Percentiles rank a stretch among this genome's conserved stretches.
These are phyloP conservation scores for Anisodus tanguticus DNA, from an alignment of 257 asterid genomes.

Conservation along the genomic window DNA sequence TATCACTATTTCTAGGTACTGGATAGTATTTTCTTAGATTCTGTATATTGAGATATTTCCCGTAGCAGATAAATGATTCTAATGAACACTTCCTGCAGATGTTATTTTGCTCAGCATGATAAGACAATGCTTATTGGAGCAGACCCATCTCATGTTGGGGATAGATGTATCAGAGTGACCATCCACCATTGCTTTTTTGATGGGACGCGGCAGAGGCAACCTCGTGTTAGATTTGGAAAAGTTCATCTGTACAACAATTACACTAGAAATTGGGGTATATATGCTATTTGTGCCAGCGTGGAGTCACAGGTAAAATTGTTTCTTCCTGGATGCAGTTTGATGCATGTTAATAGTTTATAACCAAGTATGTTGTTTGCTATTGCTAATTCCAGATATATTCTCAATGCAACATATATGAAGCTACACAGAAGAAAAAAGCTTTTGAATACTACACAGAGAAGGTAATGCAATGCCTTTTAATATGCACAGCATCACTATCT, in stretches of 20 bases:
- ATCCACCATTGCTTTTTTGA: too few species aligned
- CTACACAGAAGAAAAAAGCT: slow-evolving; percentile 79
- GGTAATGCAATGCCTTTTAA: slow-evolving; percentile 49
- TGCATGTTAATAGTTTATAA: slow-evolving; percentile 27
- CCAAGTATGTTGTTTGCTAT: background rate
- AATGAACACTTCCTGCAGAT: slow-evolving; percentile 50
- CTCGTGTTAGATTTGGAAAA: too few species aligned
- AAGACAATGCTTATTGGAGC: slow-evolving; percentile 97
- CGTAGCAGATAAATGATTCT: slow-evolving; percentile 17
- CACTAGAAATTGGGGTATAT: slow-evolving; percentile 87
- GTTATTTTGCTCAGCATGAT: slow-evolving; percentile 76
- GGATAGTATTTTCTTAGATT: slow-evolving; percentile 3
- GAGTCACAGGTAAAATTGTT: slow-evolving; percentile 75
- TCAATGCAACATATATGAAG: slow-evolving; percentile 88
- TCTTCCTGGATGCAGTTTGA: background rate
- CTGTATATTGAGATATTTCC: slow-evolving; percentile 5
- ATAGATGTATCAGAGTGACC: slow-evolving; percentile 86
- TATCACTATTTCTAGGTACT: slow-evolving; percentile 81
- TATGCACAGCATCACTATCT: background rate
- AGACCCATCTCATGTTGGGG: slow-evolving; percentile 76
- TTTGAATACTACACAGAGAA: slow-evolving; percentile 85
- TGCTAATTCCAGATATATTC: slow-evolving; percentile 60
- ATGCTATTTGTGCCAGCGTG: slow-evolving; percentile 95
- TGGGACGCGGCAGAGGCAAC: too few species aligned
- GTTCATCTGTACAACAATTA: slow-evolving; percentile 87